Conservation (phyloP, 441 rosid genomes). For the Capsella rubella region DNA sequence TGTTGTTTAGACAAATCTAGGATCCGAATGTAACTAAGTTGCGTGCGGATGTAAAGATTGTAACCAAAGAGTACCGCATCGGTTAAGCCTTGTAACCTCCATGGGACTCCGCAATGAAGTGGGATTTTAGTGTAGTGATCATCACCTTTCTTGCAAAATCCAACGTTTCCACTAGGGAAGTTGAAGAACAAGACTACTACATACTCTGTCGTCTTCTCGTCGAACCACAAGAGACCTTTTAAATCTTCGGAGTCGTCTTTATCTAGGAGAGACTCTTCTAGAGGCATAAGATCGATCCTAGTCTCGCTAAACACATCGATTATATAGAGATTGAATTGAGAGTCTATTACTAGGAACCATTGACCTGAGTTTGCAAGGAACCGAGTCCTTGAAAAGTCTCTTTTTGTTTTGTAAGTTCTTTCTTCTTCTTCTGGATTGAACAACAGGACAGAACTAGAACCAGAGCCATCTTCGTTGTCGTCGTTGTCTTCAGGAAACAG, state of each 20-base stretch:
- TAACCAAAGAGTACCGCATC: not conserved
- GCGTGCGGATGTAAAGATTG: not conserved
- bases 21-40: not conserved
- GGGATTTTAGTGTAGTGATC: not conserved
- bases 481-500: not conserved
- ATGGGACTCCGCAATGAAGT: not conserved
- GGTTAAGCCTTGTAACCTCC: not conserved
- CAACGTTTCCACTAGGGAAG: not conserved
- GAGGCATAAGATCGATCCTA: constrained; percentile 11
- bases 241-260: not conserved
- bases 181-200: constrained; percentile 11
- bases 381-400: not conserved
- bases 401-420: not conserved
- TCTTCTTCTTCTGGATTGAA: not conserved
- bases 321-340: not conserved
- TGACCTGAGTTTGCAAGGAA: not conserved
- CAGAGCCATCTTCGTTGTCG: not conserved
- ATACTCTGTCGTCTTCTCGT: not conserved
- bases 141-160: constrained; percentile 1
- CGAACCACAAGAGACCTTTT: not conserved
- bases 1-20: constrained; percentile 1
- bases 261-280: constrained; percentile 6
- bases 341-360: not conserved
- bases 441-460: not conserved
- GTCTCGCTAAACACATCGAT: not conserved